These are phyloP conservation scores for Scedosporium dehoogii DNA, from an alignment of 2,329 filamentous ascomycete species.

Conservation along the genomic window DNA sequence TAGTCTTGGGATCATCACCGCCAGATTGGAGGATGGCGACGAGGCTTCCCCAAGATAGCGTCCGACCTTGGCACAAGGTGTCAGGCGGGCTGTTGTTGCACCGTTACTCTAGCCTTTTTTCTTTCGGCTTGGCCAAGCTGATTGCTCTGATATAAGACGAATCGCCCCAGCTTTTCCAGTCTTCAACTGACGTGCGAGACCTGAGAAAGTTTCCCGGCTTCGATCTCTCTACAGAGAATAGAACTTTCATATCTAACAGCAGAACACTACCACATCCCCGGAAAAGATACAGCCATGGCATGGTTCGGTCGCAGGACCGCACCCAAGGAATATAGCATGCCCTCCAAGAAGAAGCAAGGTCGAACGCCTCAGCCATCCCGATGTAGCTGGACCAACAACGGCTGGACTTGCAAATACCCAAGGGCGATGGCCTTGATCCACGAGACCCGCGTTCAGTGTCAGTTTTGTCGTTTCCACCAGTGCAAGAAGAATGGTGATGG, in stretches of 20 bases:
- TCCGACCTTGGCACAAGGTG: too few species aligned
- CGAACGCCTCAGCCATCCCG: not conserved
- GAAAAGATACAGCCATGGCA: not conserved
- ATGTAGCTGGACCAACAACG: conserved; percentile 1
- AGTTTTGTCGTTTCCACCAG: conserved; percentile 2
- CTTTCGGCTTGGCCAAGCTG: too few species aligned
- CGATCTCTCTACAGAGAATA: too few species aligned
- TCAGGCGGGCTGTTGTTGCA: too few species aligned
- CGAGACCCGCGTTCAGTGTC: not conserved
- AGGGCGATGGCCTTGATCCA: not conserved
- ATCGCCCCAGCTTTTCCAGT: too few species aligned
- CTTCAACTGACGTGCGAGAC: too few species aligned
- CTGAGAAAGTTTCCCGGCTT: too few species aligned
- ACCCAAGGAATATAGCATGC: not conserved
- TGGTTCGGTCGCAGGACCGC: not conserved
- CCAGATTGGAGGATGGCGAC: too few species aligned
- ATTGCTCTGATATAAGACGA: too few species aligned
- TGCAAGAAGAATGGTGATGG: conserved; percentile 2
- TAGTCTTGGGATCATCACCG: not conserved
- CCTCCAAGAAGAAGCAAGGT: not conserved
- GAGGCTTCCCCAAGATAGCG: too few species aligned
- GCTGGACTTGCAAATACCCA: conserved; percentile 3
- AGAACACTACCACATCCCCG: not conserved
- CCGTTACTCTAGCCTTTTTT: too few species aligned
- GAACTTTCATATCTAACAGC: not conserved